Evolutionary conservation across 805 yeast genomes (phyloP).

Genomic region (Candida ascalaphidarum): DNA sequence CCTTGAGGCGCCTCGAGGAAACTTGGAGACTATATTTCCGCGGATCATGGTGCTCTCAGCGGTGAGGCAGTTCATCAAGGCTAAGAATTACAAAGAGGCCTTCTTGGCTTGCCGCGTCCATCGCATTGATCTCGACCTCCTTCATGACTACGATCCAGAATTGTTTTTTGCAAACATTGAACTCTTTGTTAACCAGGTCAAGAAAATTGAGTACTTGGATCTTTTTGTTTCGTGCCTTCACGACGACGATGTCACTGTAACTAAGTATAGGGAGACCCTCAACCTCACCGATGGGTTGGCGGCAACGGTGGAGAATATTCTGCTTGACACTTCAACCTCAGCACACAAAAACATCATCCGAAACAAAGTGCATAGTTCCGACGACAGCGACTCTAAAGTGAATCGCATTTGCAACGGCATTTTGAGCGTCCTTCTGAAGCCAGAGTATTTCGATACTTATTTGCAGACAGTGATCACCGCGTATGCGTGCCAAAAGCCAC

Average conservation of each 20-base stretch:
- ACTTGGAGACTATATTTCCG: constrained; percentile 88
- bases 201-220: constrained; percentile 69
- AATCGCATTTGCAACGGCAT: constrained; percentile 72
- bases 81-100: constrained; percentile 58
- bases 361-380: constrained; percentile 30
- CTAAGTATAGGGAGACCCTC: constrained; percentile 75
- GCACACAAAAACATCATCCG: constrained; percentile 24
- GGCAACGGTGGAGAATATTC: too few species aligned
- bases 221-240: constrained; percentile 78
- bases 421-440: constrained; percentile 43
- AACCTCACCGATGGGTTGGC: constrained; percentile 7
- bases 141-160: constrained; percentile 80
- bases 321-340: too few species aligned
- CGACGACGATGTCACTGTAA: constrained; percentile 75
- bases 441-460: constrained; percentile 47
- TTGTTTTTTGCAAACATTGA: constrained; percentile 58
- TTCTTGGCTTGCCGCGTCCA: constrained; percentile 81
- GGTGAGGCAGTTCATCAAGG: constrained; percentile 61
- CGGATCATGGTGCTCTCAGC: constrained; percentile 84
- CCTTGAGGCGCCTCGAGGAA: constrained; percentile 93
- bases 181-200: constrained; percentile 61
- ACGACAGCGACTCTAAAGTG: constrained; percentile 45
- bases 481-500: constrained; percentile 85
- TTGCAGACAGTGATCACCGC: constrained; percentile 81
- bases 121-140: constrained; percentile 81